Base-by-base conservation (phyloP, 495 filamentous ascomycete genomes). In the Xylaria palmicola region DNA sequence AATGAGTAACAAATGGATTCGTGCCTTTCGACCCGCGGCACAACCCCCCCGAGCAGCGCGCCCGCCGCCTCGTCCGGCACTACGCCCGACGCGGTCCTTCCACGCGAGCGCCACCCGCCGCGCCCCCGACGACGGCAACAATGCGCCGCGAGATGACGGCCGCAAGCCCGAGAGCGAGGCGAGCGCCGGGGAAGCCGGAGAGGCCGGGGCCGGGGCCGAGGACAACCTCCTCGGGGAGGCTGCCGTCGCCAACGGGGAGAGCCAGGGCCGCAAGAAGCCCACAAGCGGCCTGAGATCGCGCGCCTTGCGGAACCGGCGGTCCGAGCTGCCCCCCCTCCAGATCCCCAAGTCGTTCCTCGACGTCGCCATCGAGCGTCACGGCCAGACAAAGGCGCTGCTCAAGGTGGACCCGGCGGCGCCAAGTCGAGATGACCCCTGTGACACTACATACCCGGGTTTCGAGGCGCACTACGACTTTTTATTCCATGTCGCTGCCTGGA, bases 281-380 rank as follows among this genome's bases (percentile, higher is more conserved):
- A n/a, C 51, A 8, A 50, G 15, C 32, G 74, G 72, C 20, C 67
- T 74, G 30, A 74, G 73, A 56, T 63, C 72, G 45, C 75, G 79
- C 27, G 65, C 68, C n/a, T 43, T 44, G 39, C 70, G 79, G 34
- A 69, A 61, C 62, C 73, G 74, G 47, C 69, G 72, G 56, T 71
- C 76, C 15, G 74, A 80, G 26, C 37, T 79, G 0, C 78, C 81
- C 2, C 70, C 75, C 19, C 62, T 81, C 4, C 57, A 71, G 20
- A 32, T 85, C 20, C 79, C 81, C 7, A 61, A 67, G 8, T 79
- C 74, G 52, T 85, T 85, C 65, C 50, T 71, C 37, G 59, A 73
- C 26, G 30, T 61, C 1, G 74, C 74, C 52, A 68, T 79, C 1
- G 65, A 62, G 57, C 62, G 66, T 27, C 43, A 61, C 44, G 29